Base-by-base conservation (phyloP, 495 filamentous ascomycete genomes). In the Aeminium ludgeri region DNA sequence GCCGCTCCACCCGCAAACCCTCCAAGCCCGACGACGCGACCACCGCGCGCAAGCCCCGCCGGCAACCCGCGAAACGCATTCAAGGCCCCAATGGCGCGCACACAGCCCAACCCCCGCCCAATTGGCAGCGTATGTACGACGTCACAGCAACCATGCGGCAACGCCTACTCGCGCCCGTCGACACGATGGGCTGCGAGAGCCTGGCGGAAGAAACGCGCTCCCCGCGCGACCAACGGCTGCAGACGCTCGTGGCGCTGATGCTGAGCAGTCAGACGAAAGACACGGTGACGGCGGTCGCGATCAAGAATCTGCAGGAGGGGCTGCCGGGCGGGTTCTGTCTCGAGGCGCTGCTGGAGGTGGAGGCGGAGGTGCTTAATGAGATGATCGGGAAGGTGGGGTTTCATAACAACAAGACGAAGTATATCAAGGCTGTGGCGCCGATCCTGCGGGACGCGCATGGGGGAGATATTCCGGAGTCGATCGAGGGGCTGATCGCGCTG, bases 181-280 rank as follows among this genome's bases (percentile, higher is more conserved):
- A 97, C 61, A 95, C 91, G 0, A 95, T 97, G 89, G 89, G 89
- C 15, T 97, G 89, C 55, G 84, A 87, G 46, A 72, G 77, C 11
- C 68, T 95, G 1, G 82, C 78, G 0, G 61, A 69, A 29, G 45
- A 61, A 0, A 55, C 55, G 19, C 61, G 62, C 1, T 64, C 62
- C 16, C 66, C 76, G 27, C 57, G 55, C 7, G 82, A 87, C 55
- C 73, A 73, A 46, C 73, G 91, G 1, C 93, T 91, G 56, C 89
- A 99, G 44, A 96, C 84, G 2, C 69, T 99, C 20, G 72, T 91
- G 20, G 75, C 87, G 2, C 64, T 99, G 39, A 96, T 99, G 91
- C 74, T 99, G n/a, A 87, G 80, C 3, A 81, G 75, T 10, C 89
- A 97, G 56, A 97, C 89, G 2, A 95, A 94, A 55, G 89, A 97